These are phyloP conservation scores for Ogataea polymorpha DNA, from an alignment of 805 yeast species.

Conservation along the genomic window DNA sequence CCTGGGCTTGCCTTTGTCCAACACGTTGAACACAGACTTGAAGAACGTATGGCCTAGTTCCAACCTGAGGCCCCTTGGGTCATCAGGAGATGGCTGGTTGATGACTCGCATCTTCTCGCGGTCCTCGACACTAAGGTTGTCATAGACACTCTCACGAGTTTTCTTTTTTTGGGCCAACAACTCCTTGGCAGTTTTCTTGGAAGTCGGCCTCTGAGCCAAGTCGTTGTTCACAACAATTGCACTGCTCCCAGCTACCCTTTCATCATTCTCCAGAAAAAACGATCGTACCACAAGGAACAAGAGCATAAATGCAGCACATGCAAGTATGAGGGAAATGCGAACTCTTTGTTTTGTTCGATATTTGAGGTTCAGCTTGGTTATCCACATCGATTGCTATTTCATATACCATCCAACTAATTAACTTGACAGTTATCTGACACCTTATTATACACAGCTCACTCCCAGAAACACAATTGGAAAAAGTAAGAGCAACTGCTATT, in stretches of 20 bases:
- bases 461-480: too few relatives aligned
- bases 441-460: too few relatives aligned
- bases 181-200: constrained; percentile 19
- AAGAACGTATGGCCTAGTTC: constrained; percentile 41
- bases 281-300: constrained; percentile 9
- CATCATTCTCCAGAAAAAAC: background rate
- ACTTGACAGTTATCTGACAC: too few relatives aligned
- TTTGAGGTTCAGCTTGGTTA: constrained; percentile 4
- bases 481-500: too few relatives aligned
- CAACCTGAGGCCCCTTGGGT: constrained; percentile 33
- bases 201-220: background rate
- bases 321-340: constrained; percentile 4
- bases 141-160: constrained; percentile 2
- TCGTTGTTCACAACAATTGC: constrained; percentile 10
- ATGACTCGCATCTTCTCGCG: constrained; percentile 22
- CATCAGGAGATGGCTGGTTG: constrained; percentile 27
- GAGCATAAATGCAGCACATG: constrained; percentile 5
- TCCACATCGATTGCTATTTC: constrained; percentile 1
- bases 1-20: constrained; percentile 41
- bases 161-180: constrained; percentile 9
- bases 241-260: background rate
- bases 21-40: constrained; percentile 38
- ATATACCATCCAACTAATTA: too few relatives aligned
- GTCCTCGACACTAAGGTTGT: constrained; percentile 13
- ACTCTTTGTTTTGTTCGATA: constrained; percentile 13